Percentiles rank a stretch among this genome's conserved stretches.
Evolutionary conservation across 176 grass and related monocot species (phyloP).

Genomic region (Zea luxurians): DNA sequence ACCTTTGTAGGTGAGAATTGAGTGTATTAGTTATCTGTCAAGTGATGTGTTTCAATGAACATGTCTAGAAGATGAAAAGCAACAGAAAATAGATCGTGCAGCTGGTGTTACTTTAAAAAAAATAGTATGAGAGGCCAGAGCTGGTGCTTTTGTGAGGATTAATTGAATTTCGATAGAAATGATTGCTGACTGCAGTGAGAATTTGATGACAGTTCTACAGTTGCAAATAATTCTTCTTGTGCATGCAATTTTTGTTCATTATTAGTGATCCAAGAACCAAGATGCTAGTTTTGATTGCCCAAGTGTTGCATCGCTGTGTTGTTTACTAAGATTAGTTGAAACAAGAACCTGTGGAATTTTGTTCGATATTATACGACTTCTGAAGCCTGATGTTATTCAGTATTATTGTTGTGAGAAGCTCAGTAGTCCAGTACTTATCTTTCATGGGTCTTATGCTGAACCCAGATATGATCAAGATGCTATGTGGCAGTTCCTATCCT

Average conservation of each 20-base stretch:
- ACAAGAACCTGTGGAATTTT: not conserved
- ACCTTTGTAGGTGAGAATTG: not conserved
- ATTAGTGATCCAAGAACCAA: not conserved
- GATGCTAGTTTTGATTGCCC: not conserved
- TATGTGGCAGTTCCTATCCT: not conserved
- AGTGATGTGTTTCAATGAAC: not conserved
- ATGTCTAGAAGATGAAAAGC: not conserved
- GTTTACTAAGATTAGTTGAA: slow-evolving; percentile 10
- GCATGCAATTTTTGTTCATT: not conserved
- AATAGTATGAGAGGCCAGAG: not conserved
- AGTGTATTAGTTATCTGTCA: not conserved
- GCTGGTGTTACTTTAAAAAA: not conserved
- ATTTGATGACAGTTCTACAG: not conserved
- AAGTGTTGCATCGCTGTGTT: no score
- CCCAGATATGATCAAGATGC: slow-evolving; percentile 8
- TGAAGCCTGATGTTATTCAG: not conserved
- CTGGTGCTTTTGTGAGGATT: not conserved
- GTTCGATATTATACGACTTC: not conserved
- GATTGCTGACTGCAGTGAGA: not conserved
- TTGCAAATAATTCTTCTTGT: not conserved
- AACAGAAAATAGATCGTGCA: not conserved
- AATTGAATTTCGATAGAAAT: not conserved
- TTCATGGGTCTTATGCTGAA: not conserved
- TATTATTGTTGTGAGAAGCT: not conserved
- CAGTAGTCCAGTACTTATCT: not conserved